Conservation (phyloP, 306 rosid species). For the Canavalia ensiformis region DNA sequence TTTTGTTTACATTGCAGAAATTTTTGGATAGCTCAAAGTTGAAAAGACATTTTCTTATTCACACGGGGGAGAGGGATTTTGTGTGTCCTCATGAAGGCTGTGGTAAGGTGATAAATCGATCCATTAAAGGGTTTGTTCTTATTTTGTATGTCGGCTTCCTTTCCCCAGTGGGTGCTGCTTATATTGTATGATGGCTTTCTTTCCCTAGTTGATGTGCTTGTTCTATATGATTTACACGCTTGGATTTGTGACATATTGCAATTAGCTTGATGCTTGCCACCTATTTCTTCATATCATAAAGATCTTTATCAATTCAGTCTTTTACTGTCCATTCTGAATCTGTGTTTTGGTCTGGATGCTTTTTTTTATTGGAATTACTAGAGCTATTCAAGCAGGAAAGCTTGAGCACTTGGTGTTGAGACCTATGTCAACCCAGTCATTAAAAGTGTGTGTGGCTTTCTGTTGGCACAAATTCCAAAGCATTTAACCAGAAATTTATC, state of each 20-base stretch:
- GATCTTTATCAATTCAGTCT: neutral
- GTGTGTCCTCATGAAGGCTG: conserved; percentile 98
- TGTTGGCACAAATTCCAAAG: too few relatives aligned
- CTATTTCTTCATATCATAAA: neutral
- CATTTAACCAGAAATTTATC: neutral
- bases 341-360: neutral
- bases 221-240: conserved; percentile 33
- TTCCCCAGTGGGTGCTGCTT: too few relatives aligned
- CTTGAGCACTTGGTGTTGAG: neutral
- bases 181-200: neutral
- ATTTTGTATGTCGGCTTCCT: neutral
- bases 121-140: conserved; percentile 1
- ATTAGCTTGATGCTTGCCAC: conserved; percentile 26
- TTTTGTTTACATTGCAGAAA: conserved; percentile 74
- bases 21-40: conserved; percentile 97
- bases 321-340: neutral
- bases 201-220: conserved; percentile 14
- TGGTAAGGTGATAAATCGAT: conserved; percentile 86
- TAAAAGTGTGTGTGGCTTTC: neutral
- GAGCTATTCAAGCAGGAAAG: conserved; percentile 1
- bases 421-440: neutral
- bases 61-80: conserved; percentile 93
- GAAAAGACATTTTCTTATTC: conserved; percentile 95
- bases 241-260: conserved; percentile 14
- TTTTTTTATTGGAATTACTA: conserved; percentile 8